Base-by-base conservation (phyloP, 2,329 filamentous ascomycete genomes). In the Colletotrichum kahawae region DNA sequence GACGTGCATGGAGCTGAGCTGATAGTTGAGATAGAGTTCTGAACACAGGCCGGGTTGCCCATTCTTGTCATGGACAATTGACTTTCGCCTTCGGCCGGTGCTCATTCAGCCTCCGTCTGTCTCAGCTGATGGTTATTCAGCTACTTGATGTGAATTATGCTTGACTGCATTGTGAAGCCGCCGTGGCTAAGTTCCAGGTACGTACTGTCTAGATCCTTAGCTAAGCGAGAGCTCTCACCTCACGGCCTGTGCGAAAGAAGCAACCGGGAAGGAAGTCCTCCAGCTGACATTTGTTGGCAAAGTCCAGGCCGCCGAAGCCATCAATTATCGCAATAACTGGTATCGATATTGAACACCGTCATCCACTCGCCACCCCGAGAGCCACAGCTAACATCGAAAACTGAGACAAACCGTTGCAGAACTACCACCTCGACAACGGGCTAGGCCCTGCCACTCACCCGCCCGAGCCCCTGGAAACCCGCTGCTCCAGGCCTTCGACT, bases 401-500 rank as follows among this genome's bases (percentile, higher is more conserved):
- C 8, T 70, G 71, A 73, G 57, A 73, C 71, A 70, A 34, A n/a
- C 71, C 43, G 66, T 70, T 70, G 38, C 24, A 57, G 24, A 24
- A 18, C 66, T 64, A 65, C 70, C 24, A 65, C 63, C 16, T 29
- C 6, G 16, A 21, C 14, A 27, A 34, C 64, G 33, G 31, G 36
- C 38, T 33, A 31, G 60, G 62, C 33, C 64, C 13, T 29, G 31
- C 70, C 21, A 60, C 8, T 13, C 33, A 54, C 33, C 18, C 68
- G 36, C 63, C 36, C 63, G 21, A 29, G 36, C 38, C 64, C 63
- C 34, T 27, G 59, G 33, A 56, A 38, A 33, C 21, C 24, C 60
- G 48, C 43, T 34, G 21, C 70, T 69, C 16, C 18, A 5, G 4
- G 7, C 33, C 65, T 34, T 56, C 5, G 9, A 12, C 7, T 21